A percentile compares a stretch with the other conserved stretches of the same genome.
Evolutionary conservation across 2,329 filamentous ascomycete genomes (phyloP).

Genomic region (Penicillium sp.): DNA sequence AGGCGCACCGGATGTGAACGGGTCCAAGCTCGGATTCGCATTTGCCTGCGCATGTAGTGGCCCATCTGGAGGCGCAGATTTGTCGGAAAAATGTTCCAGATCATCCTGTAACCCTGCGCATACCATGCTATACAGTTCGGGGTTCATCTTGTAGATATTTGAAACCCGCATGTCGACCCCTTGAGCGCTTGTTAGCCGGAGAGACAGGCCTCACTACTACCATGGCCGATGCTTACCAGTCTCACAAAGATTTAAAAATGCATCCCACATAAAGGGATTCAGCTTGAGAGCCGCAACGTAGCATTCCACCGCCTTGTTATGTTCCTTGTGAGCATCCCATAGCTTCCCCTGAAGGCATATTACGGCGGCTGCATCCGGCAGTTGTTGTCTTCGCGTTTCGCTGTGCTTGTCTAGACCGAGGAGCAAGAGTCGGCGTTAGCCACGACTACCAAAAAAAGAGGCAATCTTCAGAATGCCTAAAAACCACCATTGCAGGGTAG

Average conservation of each 20-base stretch:
- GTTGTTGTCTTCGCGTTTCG: constrained; percentile 72
- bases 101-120: constrained; percentile 41
- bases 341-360: constrained; percentile 85
- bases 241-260: constrained; percentile 86
- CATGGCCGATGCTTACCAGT: constrained; percentile 54
- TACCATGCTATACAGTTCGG: constrained; percentile 63
- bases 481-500: constrained; percentile 13
- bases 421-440: constrained; percentile 11
- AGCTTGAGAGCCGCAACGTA: constrained; percentile 87
- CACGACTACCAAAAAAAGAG: background rate
- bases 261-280: constrained; percentile 99
- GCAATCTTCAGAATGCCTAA: background rate
- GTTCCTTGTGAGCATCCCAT: constrained; percentile 77
- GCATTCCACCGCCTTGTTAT: constrained; percentile 80
- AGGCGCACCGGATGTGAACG: constrained; percentile 44
- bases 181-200: constrained; percentile 34
- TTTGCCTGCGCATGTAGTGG: constrained; percentile 45
- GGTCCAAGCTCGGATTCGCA: constrained; percentile 45
- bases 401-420: constrained; percentile 67
- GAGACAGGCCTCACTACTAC: background rate
- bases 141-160: constrained; percentile 82
- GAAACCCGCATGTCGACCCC: constrained; percentile 78
- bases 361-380: constrained; percentile 84
- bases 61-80: constrained; percentile 34
- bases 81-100: constrained; percentile 37